Evolutionary conservation across 257 asterid genomes (phyloP).

Genomic region (Solanum bulbocastanum): DNA sequence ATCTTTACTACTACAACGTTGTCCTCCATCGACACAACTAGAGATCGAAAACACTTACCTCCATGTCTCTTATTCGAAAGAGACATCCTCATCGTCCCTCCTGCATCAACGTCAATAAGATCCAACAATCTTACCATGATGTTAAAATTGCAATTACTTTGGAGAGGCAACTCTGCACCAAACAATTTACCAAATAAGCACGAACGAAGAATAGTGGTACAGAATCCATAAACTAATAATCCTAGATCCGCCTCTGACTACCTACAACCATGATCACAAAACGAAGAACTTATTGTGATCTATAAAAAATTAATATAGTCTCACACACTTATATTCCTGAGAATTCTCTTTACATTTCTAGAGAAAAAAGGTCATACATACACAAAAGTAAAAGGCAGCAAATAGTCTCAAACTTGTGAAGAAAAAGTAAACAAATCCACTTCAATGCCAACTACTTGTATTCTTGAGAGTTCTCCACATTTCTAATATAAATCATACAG

Average conservation of each 20-base stretch:
- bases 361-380: background rate
- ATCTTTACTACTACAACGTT: background rate
- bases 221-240: background rate
- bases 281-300: background rate
- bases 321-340: background rate
- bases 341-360: background rate
- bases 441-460: background rate
- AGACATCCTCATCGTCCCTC: slow-evolving; percentile 47
- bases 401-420: background rate
- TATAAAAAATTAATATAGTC: background rate
- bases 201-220: background rate
- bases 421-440: background rate
- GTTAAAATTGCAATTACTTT: background rate
- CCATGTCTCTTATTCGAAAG: slow-evolving; percentile 29
- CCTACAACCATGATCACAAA: background rate
- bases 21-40: background rate
- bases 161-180: background rate
- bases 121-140: background rate
- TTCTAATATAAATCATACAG: background rate
- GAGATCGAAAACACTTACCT: slow-evolving; percentile 33
- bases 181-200: background rate
- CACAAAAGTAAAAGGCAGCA: background rate
- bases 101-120: background rate
- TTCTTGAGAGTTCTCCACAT: background rate
- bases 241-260: background rate